A percentile compares a stretch with the other conserved stretches of the same genome.
These are phyloP conservation scores for Beauveria rudraprayagi DNA, from an alignment of 2,329 filamentous ascomycete genomes.

Conservation along the genomic window DNA sequence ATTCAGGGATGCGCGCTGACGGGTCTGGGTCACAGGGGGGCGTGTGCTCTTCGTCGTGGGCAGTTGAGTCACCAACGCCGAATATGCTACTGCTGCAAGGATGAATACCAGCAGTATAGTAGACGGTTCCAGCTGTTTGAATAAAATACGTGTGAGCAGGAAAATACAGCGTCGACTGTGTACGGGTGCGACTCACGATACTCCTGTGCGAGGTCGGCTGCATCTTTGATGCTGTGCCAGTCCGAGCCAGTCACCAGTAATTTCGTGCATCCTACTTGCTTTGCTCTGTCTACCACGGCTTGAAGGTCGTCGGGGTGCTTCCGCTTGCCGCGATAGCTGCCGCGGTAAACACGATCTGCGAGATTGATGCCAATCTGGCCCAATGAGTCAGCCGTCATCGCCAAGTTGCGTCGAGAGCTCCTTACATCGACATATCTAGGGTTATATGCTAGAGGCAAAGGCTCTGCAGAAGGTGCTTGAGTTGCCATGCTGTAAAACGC, in stretches of 20 bases:
- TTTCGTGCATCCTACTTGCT: slow-evolving; percentile 73
- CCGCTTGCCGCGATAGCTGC: slow-evolving; percentile 73
- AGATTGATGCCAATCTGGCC: slow-evolving; percentile 84
- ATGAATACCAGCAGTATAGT: slow-evolving; percentile 87
- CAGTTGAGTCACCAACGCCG: slow-evolving; percentile 31
- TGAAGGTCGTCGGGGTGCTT: slow-evolving; percentile 65
- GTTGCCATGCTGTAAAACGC: slow-evolving; percentile 1
- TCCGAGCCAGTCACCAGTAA: slow-evolving; percentile 92
- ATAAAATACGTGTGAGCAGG: slow-evolving; percentile 10
- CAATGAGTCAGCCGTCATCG: slow-evolving; percentile 12
- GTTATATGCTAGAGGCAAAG: not conserved
- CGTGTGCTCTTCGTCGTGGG: slow-evolving; percentile 34
- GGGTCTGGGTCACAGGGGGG: slow-evolving; percentile 48
- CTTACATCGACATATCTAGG: slow-evolving; percentile 57
- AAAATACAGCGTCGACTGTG: not conserved
- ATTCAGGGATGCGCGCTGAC: slow-evolving; percentile 38
- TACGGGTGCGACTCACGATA: slow-evolving; percentile 51
- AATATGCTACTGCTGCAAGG: slow-evolving; percentile 82
- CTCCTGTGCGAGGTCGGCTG: slow-evolving; percentile 62
- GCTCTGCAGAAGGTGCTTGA: not conserved
- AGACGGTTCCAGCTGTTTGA: slow-evolving; percentile 64
- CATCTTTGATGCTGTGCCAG: slow-evolving; percentile 66
- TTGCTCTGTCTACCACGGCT: slow-evolving; percentile 70
- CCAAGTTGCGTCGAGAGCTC: not conserved
- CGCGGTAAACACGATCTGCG: slow-evolving; percentile 82